Evolutionary conservation across 345 rosid genomes (phyloP), one percentile per base, ranked within the genome.

Genomic region (Populus deltoides): DNA sequence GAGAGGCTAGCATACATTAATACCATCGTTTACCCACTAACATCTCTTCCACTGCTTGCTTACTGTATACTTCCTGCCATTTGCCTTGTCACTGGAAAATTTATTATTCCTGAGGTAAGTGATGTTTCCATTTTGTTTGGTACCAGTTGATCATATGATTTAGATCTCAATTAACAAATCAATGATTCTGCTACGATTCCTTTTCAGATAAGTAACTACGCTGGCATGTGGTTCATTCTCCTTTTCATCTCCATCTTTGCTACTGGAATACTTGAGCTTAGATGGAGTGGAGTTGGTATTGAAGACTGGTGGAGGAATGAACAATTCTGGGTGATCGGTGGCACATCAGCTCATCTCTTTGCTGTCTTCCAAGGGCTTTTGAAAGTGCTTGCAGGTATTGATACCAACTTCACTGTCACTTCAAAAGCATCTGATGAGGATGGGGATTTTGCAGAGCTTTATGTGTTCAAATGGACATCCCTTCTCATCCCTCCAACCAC

Each of bases 291-390:
- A 68, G 91, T 96, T 38, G 82, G 97, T 77, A 91, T 96, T 65
- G 99, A 96, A 66, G 99, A 96, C 79, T 96, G 97, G 99, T 96
- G 99, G 99, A 96, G 99, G 79, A 96, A 95, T 45, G 99, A 95
- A 84, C 99, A 95, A 84, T 95, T 95, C 82, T 95, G 99, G 99
- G 99, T 95, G 79, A 96, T 96, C 4, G 99, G 99, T 61, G 99
- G 99, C 36, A 96, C 99, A 59, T 96, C 99, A 0, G 98, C 99
- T 65, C 99, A 96, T 85, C 94, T 96, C 45, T 96, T 96, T 55
- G 99, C 99, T 0, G 99, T 96, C 78, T 96, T 96, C 90, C 99
- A 96, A 82, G 99, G 99, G 70, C 92, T 96, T 59, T 86, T 96
- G 67, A 95, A 95, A 78, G 99, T 95, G 67, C 98, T 95, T 71